Evolutionary conservation across 2,329 filamentous ascomycete species (phyloP).

Genomic region (Xylaria digitata): DNA sequence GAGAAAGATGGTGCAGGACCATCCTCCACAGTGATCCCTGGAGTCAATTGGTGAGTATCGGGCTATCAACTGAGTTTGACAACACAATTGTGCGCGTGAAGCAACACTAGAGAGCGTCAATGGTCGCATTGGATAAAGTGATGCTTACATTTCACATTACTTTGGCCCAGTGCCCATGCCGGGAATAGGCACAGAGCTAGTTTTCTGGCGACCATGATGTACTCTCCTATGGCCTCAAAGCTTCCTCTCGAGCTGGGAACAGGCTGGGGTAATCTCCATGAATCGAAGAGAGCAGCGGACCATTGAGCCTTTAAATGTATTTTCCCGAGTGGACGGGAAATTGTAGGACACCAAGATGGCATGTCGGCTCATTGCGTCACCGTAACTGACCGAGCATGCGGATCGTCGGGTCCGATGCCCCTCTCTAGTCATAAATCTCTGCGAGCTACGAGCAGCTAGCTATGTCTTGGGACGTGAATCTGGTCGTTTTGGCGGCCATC

Average conservation of each 20-base stretch:
- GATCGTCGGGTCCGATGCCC: constrained; percentile 29
- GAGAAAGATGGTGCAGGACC: constrained; percentile 44
- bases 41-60: constrained; percentile 29
- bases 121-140: background rate
- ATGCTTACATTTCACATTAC: constrained; percentile 35
- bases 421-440: constrained; percentile 15
- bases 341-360: constrained; percentile 18
- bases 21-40: constrained; percentile 46
- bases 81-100: background rate
- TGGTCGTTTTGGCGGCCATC: constrained; percentile 20
- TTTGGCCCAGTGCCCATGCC: constrained; percentile 32
- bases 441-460: background rate
- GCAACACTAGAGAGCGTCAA: background rate
- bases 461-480: constrained; percentile 17
- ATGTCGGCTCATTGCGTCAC: constrained; percentile 35
- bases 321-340: constrained; percentile 25
- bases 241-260: constrained; percentile 5
- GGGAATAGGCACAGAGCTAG: constrained; percentile 34
- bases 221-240: constrained; percentile 14
- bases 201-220: constrained; percentile 33
- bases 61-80: constrained; percentile 17
- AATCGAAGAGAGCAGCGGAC: constrained; percentile 1
- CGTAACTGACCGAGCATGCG: constrained; percentile 15
- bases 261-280: background rate
- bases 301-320: constrained; percentile 20